Evolutionary conservation across 2,329 filamentous ascomycete genomes (phyloP), one percentile per base, ranked within the genome.

Genomic region (Penicillium sp.): DNA sequence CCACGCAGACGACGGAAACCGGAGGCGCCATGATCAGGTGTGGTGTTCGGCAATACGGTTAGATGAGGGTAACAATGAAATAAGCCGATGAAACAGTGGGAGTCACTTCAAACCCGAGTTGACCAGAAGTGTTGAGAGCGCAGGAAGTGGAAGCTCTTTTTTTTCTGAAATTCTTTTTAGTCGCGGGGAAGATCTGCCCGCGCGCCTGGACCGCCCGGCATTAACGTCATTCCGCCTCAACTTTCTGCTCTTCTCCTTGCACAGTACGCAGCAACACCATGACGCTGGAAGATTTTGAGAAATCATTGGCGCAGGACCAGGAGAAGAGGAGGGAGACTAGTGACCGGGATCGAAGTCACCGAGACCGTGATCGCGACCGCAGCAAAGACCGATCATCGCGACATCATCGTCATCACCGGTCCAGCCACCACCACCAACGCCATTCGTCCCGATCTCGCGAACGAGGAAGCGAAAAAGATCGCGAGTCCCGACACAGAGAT

Each of bases 1-100:
- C 94, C 47, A 99, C 87, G 75, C 92, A 97, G 67, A 97, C 92
- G 57, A 99, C 87, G 58, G 90, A 85, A 44, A 90, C 87, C 40
- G 81, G 76, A 56, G 73, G 67, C 59, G 79, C 73, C 74, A 83
- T 82, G 53, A 33, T 74, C 62, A 58, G 51, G 33, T 12, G 31
- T 49, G 15, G 12, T 18, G 3, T 37, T 20, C 14, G 26, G n/a
- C 23, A 22, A 15, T 5, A 12, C 15, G 6, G n/a, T 8, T 33
- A 8, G 6, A 8, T 22, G 2, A 22, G 8, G 31, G 15, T 6
- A 6, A 40, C 9, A 3, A 11, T 12, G 3, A 22, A 40, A 12
- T 22, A 22, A 40, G 5, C 18, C 33, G 33, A 37, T 22, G 4
- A 40, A 40, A 12, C 9, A 20, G 18, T 22, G 37, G 7, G n/a